Percentiles rank a stretch among this genome's conserved stretches.
Evolutionary conservation across 1,284 basidiomycete genomes (phyloP).

Genomic region (Ustilago trichophora): DNA sequence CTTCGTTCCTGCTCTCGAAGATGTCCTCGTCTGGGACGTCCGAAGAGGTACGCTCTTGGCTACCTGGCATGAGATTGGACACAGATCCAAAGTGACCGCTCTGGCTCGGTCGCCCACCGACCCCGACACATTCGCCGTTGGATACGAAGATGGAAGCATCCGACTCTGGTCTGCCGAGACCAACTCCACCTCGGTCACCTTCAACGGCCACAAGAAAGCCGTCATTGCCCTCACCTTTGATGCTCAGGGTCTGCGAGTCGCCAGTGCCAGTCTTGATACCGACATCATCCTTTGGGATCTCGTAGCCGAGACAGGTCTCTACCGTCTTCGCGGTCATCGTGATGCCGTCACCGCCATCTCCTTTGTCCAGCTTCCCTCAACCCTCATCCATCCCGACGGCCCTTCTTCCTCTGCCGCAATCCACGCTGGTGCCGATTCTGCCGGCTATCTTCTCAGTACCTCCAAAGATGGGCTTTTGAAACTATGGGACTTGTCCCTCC

Average conservation of each 20-base stretch:
- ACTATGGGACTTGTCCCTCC: conserved; percentile 92
- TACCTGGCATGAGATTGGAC: conserved; percentile 91
- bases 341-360: conserved; percentile 86
- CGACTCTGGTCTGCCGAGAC: conserved; percentile 81
- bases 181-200: conserved; percentile 80
- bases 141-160: conserved; percentile 95
- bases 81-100: conserved; percentile 87
- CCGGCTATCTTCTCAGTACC: conserved; percentile 78
- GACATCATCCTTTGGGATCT: conserved; percentile 97
- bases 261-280: conserved; percentile 90
- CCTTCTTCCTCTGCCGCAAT: conserved; percentile 34
- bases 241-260: conserved; percentile 79
- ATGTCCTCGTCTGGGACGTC: conserved; percentile 96
- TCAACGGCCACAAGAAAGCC: conserved; percentile 95
- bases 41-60: conserved; percentile 80
- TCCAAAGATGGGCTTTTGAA: conserved; percentile 95
- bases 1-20: conserved; percentile 93
- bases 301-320: conserved; percentile 88
- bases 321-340: conserved; percentile 86
- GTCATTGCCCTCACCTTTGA: conserved; percentile 89
- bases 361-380: conserved; percentile 72
- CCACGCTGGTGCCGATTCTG: conserved; percentile 36
- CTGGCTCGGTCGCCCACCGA: conserved; percentile 75
- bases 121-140: conserved; percentile 83
- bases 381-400: conserved; percentile 1